phyloP scores from a whole-genome alignment of 139 green algal species.

The Chlamydomonas sp. region DNA sequence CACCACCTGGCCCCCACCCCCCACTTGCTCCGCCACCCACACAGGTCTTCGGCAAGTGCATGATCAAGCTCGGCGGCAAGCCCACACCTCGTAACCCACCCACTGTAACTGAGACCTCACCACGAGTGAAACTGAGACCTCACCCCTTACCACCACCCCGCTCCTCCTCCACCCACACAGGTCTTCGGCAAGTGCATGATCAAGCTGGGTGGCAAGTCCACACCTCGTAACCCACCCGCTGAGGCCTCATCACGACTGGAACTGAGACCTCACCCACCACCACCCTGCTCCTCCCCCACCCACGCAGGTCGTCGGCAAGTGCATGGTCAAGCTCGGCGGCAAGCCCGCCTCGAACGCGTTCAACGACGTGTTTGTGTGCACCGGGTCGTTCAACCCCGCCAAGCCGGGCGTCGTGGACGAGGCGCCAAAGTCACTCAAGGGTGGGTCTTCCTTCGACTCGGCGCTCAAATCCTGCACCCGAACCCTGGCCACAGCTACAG shows the following conservation, averaged over 20 bases:
- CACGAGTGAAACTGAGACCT: background rate
- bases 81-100: too few relatives aligned
- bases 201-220: background rate
- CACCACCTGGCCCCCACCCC: conserved; percentile 15
- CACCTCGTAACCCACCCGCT: background rate
- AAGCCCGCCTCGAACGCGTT: background rate
- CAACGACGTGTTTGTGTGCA: conserved; percentile 32
- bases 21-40: too few relatives aligned
- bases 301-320: conserved; percentile 33
- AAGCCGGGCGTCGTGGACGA: conserved; percentile 81
- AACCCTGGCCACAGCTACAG: too few relatives aligned
- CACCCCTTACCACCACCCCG: too few relatives aligned
- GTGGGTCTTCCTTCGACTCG: too few relatives aligned
- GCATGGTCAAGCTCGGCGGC: conserved; percentile 7
- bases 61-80: background rate
- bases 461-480: too few relatives aligned
- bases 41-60: conserved; percentile 31
- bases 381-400: conserved; percentile 42
- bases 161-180: too few relatives aligned
- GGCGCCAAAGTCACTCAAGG: too few relatives aligned
- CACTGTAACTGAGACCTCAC: background rate
- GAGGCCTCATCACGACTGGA: background rate
- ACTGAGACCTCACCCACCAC: conserved; percentile 8
- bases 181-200: conserved; percentile 31
- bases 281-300: too few relatives aligned